Conservation (phyloP, 139 green algal genomes). For the Medakamo hakoo region DNA sequence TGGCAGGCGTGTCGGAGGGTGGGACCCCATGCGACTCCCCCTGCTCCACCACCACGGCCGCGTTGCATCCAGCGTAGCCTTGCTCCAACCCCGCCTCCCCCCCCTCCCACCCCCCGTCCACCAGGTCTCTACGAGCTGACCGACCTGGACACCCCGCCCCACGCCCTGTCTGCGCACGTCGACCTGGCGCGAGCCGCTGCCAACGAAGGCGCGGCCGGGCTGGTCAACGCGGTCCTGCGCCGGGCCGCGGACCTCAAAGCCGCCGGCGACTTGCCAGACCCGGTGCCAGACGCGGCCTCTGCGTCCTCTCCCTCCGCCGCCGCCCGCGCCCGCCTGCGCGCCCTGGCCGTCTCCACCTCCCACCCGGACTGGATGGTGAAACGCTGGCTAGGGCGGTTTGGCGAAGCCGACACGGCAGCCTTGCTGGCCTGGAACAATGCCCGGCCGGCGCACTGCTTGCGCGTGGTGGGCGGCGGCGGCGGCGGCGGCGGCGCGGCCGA, state of each 20-base stretch:
- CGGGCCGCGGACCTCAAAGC: neutral
- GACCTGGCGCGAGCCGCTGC: slow-evolving; percentile 39
- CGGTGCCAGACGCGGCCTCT: slow-evolving; percentile 9
- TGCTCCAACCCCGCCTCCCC: neutral
- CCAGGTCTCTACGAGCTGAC: slow-evolving; percentile 43
- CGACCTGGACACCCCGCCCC: slow-evolving; percentile 8
- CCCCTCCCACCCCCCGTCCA: neutral
- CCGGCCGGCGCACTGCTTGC: slow-evolving; percentile 18
- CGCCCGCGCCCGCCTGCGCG: neutral
- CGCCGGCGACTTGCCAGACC: slow-evolving; percentile 5
- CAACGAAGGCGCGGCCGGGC: slow-evolving; percentile 11
- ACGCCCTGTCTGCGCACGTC: slow-evolving; percentile 53
- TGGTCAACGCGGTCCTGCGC: slow-evolving; percentile 45
- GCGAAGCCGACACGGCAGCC: slow-evolving; percentile 16
- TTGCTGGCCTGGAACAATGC: slow-evolving; percentile 65
- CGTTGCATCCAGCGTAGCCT: neutral
- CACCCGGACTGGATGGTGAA: slow-evolving; percentile 67
- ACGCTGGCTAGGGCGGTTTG: slow-evolving; percentile 47
- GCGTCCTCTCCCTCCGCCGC: slow-evolving; percentile 9
- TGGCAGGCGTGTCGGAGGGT: too few relatives aligned
- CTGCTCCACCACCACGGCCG: too few relatives aligned
- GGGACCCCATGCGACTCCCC: too few relatives aligned
- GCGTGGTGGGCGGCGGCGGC: slow-evolving; percentile 6
- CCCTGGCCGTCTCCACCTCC: slow-evolving; percentile 20
- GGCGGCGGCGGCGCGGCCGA: neutral